phyloP scores from a whole-genome alignment of 2,329 filamentous ascomycete genomes.

The Aspergillus pseudotamarii region DNA sequence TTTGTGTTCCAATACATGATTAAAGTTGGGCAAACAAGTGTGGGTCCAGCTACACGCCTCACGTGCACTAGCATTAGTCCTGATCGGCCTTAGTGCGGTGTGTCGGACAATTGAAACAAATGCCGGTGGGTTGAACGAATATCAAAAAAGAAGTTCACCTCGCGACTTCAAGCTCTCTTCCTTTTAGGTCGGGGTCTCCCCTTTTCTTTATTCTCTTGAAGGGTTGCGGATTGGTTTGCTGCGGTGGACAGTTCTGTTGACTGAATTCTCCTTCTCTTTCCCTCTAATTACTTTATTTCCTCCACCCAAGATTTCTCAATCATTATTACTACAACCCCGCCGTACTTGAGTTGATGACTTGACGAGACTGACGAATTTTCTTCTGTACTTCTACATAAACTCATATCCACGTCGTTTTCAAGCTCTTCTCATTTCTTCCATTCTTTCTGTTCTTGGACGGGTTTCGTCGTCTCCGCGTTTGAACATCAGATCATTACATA shows the following conservation, averaged over 20 bases:
- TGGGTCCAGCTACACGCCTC: conserved; percentile 17
- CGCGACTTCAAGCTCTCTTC: conserved; percentile 13
- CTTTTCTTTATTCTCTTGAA: conserved; percentile 15
- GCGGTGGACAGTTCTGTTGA: not conserved
- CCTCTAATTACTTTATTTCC: conserved; percentile 12
- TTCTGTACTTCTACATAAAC: conserved; percentile 35
- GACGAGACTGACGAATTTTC: conserved; percentile 45
- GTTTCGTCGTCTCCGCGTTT: conserved; percentile 12
- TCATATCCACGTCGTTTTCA: conserved; percentile 19
- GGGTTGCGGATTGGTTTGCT: conserved; percentile 7
- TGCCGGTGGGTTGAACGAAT: conserved; percentile 21
- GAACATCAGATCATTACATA: conserved; percentile 14
- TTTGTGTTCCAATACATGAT: not conserved
- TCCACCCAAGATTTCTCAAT: conserved; percentile 10
- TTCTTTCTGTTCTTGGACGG: conserved; percentile 15
- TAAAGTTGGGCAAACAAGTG: conserved; percentile 1
- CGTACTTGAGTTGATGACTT: conserved; percentile 39
- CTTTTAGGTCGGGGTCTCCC: conserved; percentile 18
- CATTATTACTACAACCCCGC: conserved; percentile 21
- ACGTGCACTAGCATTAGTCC: conserved; percentile 24
- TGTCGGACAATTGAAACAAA: conserved; percentile 20
- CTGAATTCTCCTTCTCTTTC: conserved; percentile 12
- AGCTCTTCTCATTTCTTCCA: conserved; percentile 2
- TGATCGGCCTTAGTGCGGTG: conserved; percentile 19
- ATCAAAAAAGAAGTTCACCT: conserved; percentile 21